Base-by-base conservation (phyloP, 495 filamentous ascomycete genomes). In the Hypoxylon cercidicola region DNA sequence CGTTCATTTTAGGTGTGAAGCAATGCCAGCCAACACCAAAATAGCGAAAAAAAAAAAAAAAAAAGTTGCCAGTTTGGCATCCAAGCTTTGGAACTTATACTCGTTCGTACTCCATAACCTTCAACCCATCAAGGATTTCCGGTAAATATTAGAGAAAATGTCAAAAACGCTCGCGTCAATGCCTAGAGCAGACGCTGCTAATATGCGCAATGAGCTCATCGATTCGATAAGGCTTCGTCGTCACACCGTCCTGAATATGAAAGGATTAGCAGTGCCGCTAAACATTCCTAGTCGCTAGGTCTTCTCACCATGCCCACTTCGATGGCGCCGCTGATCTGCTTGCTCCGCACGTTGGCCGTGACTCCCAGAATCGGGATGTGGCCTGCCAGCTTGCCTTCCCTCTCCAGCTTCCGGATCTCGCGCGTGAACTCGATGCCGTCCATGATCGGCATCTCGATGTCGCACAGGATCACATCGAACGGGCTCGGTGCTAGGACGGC, bases 401-500 rank as follows among this genome's bases (percentile, higher is more conserved):
- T 25, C 61, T 91, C 88, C 50, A 89, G 75, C 64, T 85, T 79
- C 3, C 91, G 83, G 53, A 96, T 91, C 44, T 80, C 79, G 32
- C 78, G 75, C 15, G 90, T 88, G 56, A 89, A 90, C 16, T 85
- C 85, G 20, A 89, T 82, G 9, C 91, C 91, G 71, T 93, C 88
- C 86, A 93, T 92, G 12, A 93, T 76, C 0, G 91, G 91, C 91
- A 94, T 94, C 68, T 93, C 90, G 49, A 92, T 87, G 67, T 94
- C 91, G 89, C 92, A 92, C 3, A 93, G 77, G 16, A 93, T 83
- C 20, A 90, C 82, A 18, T 68, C 84, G 9, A 91, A 73, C 0
- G 71, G 60, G 23, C 21, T 55, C 9, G 23, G 68, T 4, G 74
- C 59, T 4, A 71, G 64, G 15, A 75, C 60, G 60, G 64, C 52